Evolutionary conservation across 1,284 basidiomycete genomes (phyloP), one percentile per base, ranked within the genome.

Genomic region (Cutaneotrichosporon curvatum): DNA sequence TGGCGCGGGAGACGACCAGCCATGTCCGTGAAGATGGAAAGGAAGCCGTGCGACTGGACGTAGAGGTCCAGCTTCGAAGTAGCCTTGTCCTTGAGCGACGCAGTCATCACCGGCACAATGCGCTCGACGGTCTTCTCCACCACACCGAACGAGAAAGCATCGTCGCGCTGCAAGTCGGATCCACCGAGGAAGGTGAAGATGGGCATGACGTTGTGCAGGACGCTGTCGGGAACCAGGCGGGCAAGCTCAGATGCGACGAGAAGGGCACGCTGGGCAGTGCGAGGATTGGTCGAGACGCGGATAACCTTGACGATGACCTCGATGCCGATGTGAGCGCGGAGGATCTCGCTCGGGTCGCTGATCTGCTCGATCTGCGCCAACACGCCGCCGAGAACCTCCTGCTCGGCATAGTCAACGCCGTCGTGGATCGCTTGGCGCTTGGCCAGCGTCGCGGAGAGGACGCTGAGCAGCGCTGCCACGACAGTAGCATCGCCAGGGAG

Each of bases 121-220:
- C 81, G 85, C 55, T 90, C 84, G 46, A 97, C 81, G 2, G 92
- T 96, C 78, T 86, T 87, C 66, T 96, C 90, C 11, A 98, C 87
- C 4, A 98, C 91, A 23, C 83, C 81, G 74, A 96, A 92, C 64
- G 87, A 94, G 72, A 92, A 94, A 0, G 85, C 81, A 65, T 99
- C 95, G 63, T 99, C 95, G 37, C 92, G 79, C 67, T 96, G 91
- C 73, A 98, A 85, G 19, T 97, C 84, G 50, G 90, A 90, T 8
- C 89, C 87, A 22, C 95, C 94, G 84, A 98, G 96, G 74, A 97
- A 98, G 0, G 94, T 97, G 74, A 99, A 97, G 48, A 99, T 85
- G 6, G 95, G 92, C 90, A 98, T 97, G 51, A 96, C 80, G 61
- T 95, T 91, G 67, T 89, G 89, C 23, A 97, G 76, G 14, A 95